phyloP scores from a whole-genome alignment of 345 rosid species.

The Moricandia arvensis region DNA sequence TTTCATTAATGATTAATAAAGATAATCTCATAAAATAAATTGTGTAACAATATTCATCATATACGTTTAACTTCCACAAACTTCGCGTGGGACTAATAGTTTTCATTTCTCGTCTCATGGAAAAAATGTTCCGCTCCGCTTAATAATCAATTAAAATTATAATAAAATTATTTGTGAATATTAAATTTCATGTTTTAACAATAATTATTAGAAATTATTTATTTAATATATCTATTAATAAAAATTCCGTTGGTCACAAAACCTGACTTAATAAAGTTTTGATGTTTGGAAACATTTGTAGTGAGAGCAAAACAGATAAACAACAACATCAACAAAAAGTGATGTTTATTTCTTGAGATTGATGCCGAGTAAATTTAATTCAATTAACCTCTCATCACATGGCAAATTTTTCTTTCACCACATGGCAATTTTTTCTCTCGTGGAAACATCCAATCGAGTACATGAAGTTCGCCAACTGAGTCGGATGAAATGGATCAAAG shows the following conservation, averaged over 20 bases:
- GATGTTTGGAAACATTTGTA: background rate
- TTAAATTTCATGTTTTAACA: no score
- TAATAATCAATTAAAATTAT: no score
- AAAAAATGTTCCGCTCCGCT: no score
- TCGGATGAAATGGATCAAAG: background rate
- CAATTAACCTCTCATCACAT: background rate
- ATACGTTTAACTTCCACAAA: background rate
- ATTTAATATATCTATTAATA: no score
- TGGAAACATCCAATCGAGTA: constrained; percentile 11
- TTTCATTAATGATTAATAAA: no score
- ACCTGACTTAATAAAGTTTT: background rate
- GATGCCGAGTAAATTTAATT: background rate
- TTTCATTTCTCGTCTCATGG: no score
- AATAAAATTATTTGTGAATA: no score
- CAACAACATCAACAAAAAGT: background rate
- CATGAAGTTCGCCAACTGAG: no score
- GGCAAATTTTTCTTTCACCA: constrained; percentile 2
- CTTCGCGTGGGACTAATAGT: no score
- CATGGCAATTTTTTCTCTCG: background rate
- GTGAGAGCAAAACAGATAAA: background rate
- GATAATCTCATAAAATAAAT: no score
- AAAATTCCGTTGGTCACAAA: background rate
- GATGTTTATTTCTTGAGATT: background rate
- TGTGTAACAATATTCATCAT: background rate
- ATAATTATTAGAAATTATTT: no score